These are phyloP conservation scores for Candida easanensis DNA, from an alignment of 805 yeast genomes.

Conservation along the genomic window DNA sequence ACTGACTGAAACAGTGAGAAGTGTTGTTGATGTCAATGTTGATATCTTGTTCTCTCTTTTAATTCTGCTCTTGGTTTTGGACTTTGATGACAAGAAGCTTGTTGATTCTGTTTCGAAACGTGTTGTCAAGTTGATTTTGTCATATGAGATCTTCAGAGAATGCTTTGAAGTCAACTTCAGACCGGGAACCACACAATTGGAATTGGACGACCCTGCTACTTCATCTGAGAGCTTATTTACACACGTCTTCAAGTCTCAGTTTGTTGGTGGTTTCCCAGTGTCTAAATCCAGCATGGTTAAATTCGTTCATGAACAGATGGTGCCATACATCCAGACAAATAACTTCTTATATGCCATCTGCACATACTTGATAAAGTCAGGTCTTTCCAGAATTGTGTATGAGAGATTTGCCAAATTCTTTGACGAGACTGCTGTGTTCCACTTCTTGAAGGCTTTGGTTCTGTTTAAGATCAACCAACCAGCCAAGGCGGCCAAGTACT, in stretches of 20 bases:
- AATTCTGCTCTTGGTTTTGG: conserved; percentile 35
- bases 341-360: conserved; percentile 16
- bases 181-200: conserved; percentile 9
- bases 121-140: conserved; percentile 18
- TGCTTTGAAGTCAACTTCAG: conserved; percentile 19
- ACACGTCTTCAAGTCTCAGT: conserved; percentile 9
- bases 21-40: conserved; percentile 28
- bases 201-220: conserved; percentile 21
- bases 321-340: conserved; percentile 20
- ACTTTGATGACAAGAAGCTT: conserved; percentile 31
- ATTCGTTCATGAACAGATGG: conserved; percentile 13
- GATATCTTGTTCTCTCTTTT: conserved; percentile 33
- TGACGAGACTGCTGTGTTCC: conserved; percentile 18
- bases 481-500: conserved; percentile 30
- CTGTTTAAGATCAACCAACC: conserved; percentile 27
- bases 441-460: conserved; percentile 22
- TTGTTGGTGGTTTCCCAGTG: conserved; percentile 17
- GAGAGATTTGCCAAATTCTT: conserved; percentile 18
- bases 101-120: conserved; percentile 17
- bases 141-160: conserved; percentile 18
- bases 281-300: conserved; percentile 10
- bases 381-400: conserved; percentile 13
- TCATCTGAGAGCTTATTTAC: conserved; percentile 14
- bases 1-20: conserved; percentile 29
- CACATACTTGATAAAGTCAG: conserved; percentile 13